Conservation (phyloP, 768 basidiomycete genomes). For the Paxillus involutus region DNA sequence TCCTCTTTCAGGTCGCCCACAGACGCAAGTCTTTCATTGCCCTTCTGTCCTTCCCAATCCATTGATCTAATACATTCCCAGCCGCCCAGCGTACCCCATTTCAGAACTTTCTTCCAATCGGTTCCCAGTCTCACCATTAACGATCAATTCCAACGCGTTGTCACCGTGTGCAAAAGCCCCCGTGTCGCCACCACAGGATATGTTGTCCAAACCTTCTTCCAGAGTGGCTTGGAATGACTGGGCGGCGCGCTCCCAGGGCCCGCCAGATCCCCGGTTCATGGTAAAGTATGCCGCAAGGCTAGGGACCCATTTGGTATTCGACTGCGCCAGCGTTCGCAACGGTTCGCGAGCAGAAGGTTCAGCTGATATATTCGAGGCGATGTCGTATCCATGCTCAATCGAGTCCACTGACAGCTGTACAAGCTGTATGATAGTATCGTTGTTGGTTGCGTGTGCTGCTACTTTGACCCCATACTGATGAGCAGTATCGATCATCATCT, state of each 20-base stretch:
- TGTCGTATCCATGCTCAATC: constrained; percentile 54
- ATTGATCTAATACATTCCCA: constrained; percentile 54
- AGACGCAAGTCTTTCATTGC: constrained; percentile 23
- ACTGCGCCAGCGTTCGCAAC: constrained; percentile 23
- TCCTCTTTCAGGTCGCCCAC: constrained; percentile 27
- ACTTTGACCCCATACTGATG: constrained; percentile 55
- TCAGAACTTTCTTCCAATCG: constrained; percentile 49
- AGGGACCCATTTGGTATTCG: constrained; percentile 51
- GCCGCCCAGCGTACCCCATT: constrained; percentile 60
- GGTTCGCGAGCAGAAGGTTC: constrained; percentile 15
- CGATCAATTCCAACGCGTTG: constrained; percentile 60
- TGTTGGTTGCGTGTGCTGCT: constrained; percentile 50
- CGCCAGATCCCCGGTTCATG: constrained; percentile 14
- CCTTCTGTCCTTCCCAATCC: constrained; percentile 42
- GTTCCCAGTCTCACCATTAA: constrained; percentile 60
- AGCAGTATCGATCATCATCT: constrained; percentile 50
- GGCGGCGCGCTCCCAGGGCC: constrained; percentile 38
- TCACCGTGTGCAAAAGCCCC: constrained; percentile 61
- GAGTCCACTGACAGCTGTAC: constrained; percentile 40
- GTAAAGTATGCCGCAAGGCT: constrained; percentile 55
- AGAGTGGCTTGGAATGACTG: constrained; percentile 48
- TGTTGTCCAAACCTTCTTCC: constrained; percentile 40
- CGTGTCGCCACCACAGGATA: constrained; percentile 67
- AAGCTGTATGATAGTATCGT: constrained; percentile 34
- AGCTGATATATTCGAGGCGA: constrained; percentile 5